Base-by-base conservation (phyloP, 1,139 yeast species). In the Sugiyamaella neomexicana region DNA sequence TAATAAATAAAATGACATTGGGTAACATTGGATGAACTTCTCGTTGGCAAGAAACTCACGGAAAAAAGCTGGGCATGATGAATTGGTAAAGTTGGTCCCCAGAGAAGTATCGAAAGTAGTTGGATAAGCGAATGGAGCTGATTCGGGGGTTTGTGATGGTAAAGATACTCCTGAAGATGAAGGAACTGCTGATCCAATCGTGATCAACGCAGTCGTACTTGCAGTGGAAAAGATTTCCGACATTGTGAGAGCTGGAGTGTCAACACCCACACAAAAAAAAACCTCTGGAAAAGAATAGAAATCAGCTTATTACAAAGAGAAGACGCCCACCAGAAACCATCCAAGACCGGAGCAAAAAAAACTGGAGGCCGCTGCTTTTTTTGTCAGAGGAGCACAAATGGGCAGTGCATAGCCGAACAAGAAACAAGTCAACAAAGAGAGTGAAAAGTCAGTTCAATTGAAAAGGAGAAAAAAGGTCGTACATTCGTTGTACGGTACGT, bases 101-200 rank as follows among this genome's bases (percentile, higher is more conserved):
- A 69, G 62, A n/a, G 70, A 61, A 15, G 71, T 62, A 57, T 69
- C 72, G 57, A 69, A 69, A n/a, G 71, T 67, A 31, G 58, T 45
- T 17, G 68, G 68, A 42, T 32, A 44, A 6, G 38, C 12, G 31
- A 44, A 44, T 20, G 37, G 48, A 23, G 13, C 15, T 31, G 48
- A 31, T 12, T 32, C 23, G 25, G 44, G 32, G 5, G 48, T 12
- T 8, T 20, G 25, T 5, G 25, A 20, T 3, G 48, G 39, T 10
- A 44, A 17, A 5, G 48, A 39, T 32, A 44, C 7, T n/a, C 31
- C 8, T 16, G 48, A 12, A 12, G 48, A 44, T 9, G 48, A 20
- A 8, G 48, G 48, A 20, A 32, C n/a, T 10, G 37, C 20, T 29
- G 46, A 42, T 10, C 46, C 46, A 5, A 44, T 31, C 2, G 48